phyloP scores from a whole-genome alignment of 495 filamentous ascomycete genomes.

The Clohesyomyces aquaticus region DNA sequence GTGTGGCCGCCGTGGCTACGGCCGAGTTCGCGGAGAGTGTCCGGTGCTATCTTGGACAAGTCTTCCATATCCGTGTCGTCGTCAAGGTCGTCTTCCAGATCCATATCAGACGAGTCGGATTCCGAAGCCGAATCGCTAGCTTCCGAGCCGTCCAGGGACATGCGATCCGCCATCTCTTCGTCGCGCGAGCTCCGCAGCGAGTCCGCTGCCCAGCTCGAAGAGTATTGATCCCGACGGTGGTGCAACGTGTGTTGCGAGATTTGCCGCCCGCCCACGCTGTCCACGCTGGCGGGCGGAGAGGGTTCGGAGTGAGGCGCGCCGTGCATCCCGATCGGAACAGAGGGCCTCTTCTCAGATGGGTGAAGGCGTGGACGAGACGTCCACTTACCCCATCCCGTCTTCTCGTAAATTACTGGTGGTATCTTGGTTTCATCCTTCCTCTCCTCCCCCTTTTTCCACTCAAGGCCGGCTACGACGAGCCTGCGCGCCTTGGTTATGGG shows the following conservation, averaged over 20 bases:
- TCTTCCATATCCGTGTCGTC: constrained; percentile 97
- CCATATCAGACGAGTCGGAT: constrained; percentile 63
- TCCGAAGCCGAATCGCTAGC: too few species aligned
- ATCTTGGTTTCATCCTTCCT: constrained; percentile 74
- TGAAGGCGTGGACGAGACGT: constrained; percentile 66
- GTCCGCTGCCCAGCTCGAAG: constrained; percentile 61
- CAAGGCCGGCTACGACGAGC: constrained; percentile 81
- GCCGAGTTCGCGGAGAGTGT: constrained; percentile 70
- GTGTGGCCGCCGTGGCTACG: constrained; percentile 44
- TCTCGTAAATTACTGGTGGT: constrained; percentile 93
- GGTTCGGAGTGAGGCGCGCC: constrained; percentile 22
- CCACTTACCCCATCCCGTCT: constrained; percentile 98
- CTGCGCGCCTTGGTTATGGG: constrained; percentile 89
- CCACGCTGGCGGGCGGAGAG: constrained; percentile 52
- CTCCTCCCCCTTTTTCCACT: constrained; percentile 72
- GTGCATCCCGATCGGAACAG: constrained; percentile 23
- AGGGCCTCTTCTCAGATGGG: constrained; percentile 46
- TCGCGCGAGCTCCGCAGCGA: constrained; percentile 40
- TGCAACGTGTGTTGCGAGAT: constrained; percentile 58
- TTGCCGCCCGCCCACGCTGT: constrained; percentile 60
- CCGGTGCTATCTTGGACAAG: constrained; percentile 89
- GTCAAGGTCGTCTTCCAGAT: constrained; percentile 68
- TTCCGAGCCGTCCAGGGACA: constrained; percentile 84
- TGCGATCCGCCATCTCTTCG: constrained; percentile 73
- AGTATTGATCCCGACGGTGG: constrained; percentile 54